Conservation (phyloP, 2,329 filamentous ascomycete genomes). For the Cladophialophora psammophila region DNA sequence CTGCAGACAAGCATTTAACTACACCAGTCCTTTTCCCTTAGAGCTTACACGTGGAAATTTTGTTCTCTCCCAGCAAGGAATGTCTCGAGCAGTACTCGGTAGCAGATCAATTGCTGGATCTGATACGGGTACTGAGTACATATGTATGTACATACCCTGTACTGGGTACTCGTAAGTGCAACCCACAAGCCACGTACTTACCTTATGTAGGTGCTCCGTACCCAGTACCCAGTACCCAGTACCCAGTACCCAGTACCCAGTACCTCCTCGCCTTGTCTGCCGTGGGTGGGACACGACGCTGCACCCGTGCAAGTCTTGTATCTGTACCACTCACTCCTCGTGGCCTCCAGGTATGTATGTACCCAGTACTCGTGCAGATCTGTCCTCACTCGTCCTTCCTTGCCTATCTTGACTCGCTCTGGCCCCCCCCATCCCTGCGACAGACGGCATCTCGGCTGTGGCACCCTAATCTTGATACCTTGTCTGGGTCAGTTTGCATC, state of each 20-base stretch:
- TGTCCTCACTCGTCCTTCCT: not conserved
- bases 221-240: too few species aligned
- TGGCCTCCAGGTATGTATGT: too few species aligned
- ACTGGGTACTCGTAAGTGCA: too few species aligned
- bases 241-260: too few species aligned
- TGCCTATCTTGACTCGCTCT: not conserved
- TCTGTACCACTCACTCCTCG: not conserved
- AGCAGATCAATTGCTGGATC: not conserved
- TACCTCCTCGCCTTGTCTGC: not conserved
- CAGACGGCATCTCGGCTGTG: conserved; percentile 14
- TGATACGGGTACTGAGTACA: too few species aligned
- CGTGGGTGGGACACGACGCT: not conserved
- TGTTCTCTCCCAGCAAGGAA: not conserved
- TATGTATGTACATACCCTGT: too few species aligned
- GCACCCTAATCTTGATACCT: conserved; percentile 12
- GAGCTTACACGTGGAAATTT: conserved; percentile 6
- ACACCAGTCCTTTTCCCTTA: not conserved
- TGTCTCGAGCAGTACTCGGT: too few species aligned
- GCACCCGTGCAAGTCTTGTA: not conserved
- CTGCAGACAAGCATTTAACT: conserved; percentile 20
- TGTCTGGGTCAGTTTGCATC: not conserved
- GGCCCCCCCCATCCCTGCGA: not conserved
- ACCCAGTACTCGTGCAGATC: not conserved
- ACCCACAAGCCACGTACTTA: too few species aligned
- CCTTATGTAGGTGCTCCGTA: not conserved